Base-by-base conservation (phyloP, 2,329 filamentous ascomycete genomes). In the Microdochium nivale region DNA sequence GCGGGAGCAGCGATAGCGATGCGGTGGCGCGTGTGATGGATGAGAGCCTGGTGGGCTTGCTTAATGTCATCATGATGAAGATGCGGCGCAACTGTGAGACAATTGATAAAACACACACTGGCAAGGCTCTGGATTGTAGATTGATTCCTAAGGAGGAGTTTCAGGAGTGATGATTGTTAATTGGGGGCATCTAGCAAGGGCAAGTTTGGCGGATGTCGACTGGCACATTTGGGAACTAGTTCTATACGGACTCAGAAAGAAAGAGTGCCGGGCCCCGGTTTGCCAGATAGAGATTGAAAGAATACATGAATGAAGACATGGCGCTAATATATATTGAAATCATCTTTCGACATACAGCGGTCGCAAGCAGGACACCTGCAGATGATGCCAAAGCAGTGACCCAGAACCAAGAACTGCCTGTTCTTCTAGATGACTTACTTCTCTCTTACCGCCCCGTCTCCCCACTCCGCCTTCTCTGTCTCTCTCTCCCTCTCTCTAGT, bases 21-120 rank as follows among this genome's bases (percentile, higher is more conserved):
- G 14, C 2, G 64, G 63, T 1, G 55, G 35, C 3, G 40, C 40
- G 40, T 19, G 40, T 44, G 40, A 21, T 69, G 70, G 21, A 47
- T 0, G 52, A 54, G 32, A 71, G 70, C 40, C 70, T 71, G 0
- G 62, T 72, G 0, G 49, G 56, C 4, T 73, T 76, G 25, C 49
- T 76, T 10, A 64, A 62, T 23, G 52, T 62, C 0, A 52, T 76
- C 0, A 60, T 70, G 51, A 59, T 60, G 13, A 65, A 61, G 24
- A 65, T 74, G 1, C 62, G 73, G 0, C 59, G 65, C 2, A 63
- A 72, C 14, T 65, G 71, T 7, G 58, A 66, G 9, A 54, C 52
- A 0, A 73, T 75, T 10, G 62, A 65, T 7, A 71, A 69, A 55
- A 74, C 72, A 0, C 71, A 76, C 24, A 56, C 71, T 52, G 72